Conservation (phyloP, 2,329 filamentous ascomycete species). For the Apiospora rasikravindrae region DNA sequence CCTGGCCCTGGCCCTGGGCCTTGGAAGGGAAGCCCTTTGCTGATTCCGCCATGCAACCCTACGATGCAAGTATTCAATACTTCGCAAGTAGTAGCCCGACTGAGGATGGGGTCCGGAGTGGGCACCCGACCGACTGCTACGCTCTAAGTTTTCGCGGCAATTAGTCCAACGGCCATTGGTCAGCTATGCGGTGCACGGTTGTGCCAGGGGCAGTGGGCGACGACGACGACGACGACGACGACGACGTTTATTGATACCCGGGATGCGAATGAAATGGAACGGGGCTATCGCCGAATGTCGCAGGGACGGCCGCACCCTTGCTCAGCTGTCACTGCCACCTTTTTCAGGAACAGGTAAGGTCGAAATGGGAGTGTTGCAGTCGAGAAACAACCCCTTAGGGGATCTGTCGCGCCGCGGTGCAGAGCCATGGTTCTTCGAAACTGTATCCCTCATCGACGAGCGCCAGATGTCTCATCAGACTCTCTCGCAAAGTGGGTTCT, state of each 20-base stretch:
- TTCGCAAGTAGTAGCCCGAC: constrained; percentile 8
- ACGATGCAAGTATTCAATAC: constrained; percentile 12
- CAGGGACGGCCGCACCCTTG: not conserved
- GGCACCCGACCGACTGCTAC: constrained; percentile 8
- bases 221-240: constrained; percentile 1
- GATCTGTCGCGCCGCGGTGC: not conserved
- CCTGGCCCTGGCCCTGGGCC: constrained; percentile 1
- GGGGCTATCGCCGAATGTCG: not conserved
- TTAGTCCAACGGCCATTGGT: not conserved
- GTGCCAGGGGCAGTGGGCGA: not conserved
- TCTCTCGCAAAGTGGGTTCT: constrained; percentile 10
- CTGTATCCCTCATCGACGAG: not conserved
- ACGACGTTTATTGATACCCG: not conserved
- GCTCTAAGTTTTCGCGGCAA: constrained; percentile 7
- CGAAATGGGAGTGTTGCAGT: not conserved
- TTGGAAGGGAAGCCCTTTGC: not conserved
- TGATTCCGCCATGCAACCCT: constrained; percentile 12
- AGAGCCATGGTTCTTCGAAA: constrained; percentile 14
- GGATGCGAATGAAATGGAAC: not conserved
- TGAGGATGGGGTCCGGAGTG: constrained; percentile 10
- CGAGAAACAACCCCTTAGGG: not conserved
- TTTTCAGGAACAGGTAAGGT: constrained; percentile 17
- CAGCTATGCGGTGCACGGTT: not conserved
- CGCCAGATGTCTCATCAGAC: constrained; percentile 1
- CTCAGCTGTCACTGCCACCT: constrained; percentile 1